phyloP scores from a whole-genome alignment of 768 basidiomycete genomes.

The Krasilnikovozyma curviuscula region DNA sequence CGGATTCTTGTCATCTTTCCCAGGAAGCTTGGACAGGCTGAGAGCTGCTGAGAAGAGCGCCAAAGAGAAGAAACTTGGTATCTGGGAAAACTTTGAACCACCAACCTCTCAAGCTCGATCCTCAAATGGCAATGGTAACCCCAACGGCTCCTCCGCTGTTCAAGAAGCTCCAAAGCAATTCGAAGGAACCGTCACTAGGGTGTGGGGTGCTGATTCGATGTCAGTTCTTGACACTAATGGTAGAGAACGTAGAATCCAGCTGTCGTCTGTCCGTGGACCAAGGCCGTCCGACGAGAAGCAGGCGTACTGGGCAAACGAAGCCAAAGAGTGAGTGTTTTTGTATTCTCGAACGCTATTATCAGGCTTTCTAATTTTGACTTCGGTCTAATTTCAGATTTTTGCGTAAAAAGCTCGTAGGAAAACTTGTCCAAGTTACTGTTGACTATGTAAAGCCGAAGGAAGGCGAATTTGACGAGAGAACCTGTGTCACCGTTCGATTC shows the following conservation, averaged over 20 bases:
- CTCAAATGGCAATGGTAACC: conserved; percentile 4
- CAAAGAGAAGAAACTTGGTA: conserved; percentile 33
- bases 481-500: conserved; percentile 73
- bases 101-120: conserved; percentile 1
- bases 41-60: conserved; percentile 56
- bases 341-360: not conserved
- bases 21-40: conserved; percentile 73
- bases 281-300: conserved; percentile 75
- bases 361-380: not conserved
- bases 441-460: conserved; percentile 83
- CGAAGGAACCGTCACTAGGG: conserved; percentile 60
- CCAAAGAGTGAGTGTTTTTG: conserved; percentile 38
- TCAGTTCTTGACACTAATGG: conserved; percentile 45
- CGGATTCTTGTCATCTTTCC: conserved; percentile 65
- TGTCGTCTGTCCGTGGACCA: conserved; percentile 73
- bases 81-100: conserved; percentile 26
- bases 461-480: conserved; percentile 82
- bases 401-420: conserved; percentile 72
- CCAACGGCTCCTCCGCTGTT: conserved; percentile 12
- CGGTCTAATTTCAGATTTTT: conserved; percentile 36
- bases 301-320: conserved; percentile 73
- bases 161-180: conserved; percentile 32
- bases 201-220: conserved; percentile 86
- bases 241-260: conserved; percentile 63
- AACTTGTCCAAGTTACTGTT: conserved; percentile 31